phyloP scores from a whole-genome alignment of 2,329 filamentous ascomycete genomes.

The Fusarium verticillioides region DNA sequence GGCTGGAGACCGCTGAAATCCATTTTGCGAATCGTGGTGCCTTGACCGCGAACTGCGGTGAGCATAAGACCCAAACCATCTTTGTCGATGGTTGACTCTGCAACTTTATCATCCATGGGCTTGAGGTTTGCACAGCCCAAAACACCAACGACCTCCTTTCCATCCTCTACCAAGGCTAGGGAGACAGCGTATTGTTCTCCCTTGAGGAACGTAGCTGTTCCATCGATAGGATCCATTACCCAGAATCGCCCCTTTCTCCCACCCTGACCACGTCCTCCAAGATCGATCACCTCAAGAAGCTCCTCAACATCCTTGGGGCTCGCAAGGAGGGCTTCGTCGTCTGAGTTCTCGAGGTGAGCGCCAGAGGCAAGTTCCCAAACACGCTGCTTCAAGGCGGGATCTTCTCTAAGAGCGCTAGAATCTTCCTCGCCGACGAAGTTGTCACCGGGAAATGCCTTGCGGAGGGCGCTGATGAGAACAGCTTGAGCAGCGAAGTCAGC shows the following conservation, averaged over 20 bases:
- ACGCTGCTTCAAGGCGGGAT: slow-evolving; percentile 59
- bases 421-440: slow-evolving; percentile 72
- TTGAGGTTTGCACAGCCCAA: slow-evolving; percentile 70
- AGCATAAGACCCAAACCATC: slow-evolving; percentile 52
- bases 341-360: slow-evolving; percentile 15
- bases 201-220: slow-evolving; percentile 69
- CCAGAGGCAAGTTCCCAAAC: slow-evolving; percentile 65
- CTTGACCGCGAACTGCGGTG: slow-evolving; percentile 48
- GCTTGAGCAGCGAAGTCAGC: slow-evolving; percentile 73
- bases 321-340: slow-evolving; percentile 44
- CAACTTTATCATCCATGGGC: slow-evolving; percentile 50
- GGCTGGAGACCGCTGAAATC: slow-evolving; percentile 30
- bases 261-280: slow-evolving; percentile 58
- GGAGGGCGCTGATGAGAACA: slow-evolving; percentile 67
- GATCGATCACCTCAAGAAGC: slow-evolving; percentile 71
- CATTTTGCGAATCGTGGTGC: slow-evolving; percentile 46
- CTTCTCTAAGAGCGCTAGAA: slow-evolving; percentile 61
- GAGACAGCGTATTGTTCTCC: slow-evolving; percentile 73
- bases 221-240: slow-evolving; percentile 74
- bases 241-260: slow-evolving; percentile 59
- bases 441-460: slow-evolving; percentile 64
- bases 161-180: slow-evolving; percentile 67
- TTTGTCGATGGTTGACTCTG: slow-evolving; percentile 48
- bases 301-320: slow-evolving; percentile 60
- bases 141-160: slow-evolving; percentile 67